Conservation (phyloP, 2,329 filamentous ascomycete genomes). For the Geoglossum cookeanum region DNA sequence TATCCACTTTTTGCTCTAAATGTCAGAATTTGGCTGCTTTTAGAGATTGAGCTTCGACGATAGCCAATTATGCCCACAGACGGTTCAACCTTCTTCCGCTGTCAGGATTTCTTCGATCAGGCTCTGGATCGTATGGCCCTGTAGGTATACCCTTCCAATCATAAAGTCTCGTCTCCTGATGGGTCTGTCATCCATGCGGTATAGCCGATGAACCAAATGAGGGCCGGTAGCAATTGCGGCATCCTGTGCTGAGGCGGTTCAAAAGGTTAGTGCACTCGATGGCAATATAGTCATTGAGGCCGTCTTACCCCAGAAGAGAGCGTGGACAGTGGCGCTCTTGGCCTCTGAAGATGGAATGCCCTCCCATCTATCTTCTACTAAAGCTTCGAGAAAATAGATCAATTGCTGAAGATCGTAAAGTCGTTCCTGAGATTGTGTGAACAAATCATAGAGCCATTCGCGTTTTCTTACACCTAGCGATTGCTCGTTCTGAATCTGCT, state of each 20-base stretch:
- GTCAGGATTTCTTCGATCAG: background rate
- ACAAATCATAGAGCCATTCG: background rate
- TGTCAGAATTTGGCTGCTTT: background rate
- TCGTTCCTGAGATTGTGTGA: background rate
- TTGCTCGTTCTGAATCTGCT: background rate
- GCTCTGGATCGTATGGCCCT: background rate
- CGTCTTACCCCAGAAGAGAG: conserved; percentile 1
- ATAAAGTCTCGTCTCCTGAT: background rate
- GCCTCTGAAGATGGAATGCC: background rate
- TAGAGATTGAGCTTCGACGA: background rate
- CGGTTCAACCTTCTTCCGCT: background rate
- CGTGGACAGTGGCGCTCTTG: background rate
- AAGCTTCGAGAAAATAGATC: background rate
- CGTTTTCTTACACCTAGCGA: background rate
- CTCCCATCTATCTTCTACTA: background rate
- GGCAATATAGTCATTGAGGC: background rate
- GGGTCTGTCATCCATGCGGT: background rate
- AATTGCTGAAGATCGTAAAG: background rate
- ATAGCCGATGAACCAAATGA: background rate
- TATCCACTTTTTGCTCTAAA: background rate
- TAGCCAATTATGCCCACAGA: background rate
- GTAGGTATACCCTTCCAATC: background rate
- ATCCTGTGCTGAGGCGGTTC: background rate
- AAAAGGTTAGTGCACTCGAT: background rate
- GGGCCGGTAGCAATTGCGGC: background rate